Percentiles rank a stretch among this genome's conserved stretches.
Conservation (phyloP, 169 alveolate genomes). For the Cryptosporidium canis region DNA sequence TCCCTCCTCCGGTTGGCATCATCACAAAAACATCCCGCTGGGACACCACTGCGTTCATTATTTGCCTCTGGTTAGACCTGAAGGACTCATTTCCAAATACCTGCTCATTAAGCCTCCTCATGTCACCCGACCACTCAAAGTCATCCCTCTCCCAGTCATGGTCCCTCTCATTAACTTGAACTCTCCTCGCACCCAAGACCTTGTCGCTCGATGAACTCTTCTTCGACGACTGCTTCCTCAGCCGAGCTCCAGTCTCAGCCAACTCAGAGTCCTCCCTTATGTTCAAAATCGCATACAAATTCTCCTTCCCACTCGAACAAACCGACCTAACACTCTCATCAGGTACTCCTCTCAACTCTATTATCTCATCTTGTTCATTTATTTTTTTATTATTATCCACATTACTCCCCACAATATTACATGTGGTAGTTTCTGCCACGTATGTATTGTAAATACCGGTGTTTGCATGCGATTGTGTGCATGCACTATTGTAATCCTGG, state of each 20-base stretch:
- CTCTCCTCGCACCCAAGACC: not conserved
- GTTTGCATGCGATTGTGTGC: constrained; percentile 8
- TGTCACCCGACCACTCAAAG: constrained; percentile 78
- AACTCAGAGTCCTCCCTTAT: not conserved
- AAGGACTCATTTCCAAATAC: constrained; percentile 82
- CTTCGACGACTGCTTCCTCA: not conserved
- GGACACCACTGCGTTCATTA: constrained; percentile 91
- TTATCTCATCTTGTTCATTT: not conserved
- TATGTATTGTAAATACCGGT: constrained; percentile 5
- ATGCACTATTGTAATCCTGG: not conserved
- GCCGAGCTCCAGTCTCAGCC: not conserved
- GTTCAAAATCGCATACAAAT: constrained; percentile 3
- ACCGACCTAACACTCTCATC: not conserved
- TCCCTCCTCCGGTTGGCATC: constrained; percentile 99
- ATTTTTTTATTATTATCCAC: not conserved
- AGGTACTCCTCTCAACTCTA: not conserved
- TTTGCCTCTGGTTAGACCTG: constrained; percentile 91
- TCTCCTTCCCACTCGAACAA: not conserved
- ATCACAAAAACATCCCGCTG: constrained; percentile 92
- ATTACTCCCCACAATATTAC: not conserved
- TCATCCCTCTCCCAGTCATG: constrained; percentile 68
- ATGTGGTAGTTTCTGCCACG: not conserved
- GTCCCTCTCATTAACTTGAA: constrained; percentile 17
- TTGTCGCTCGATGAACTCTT: not conserved
- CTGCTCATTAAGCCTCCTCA: constrained; percentile 75